A percentile compares a stretch with the other conserved stretches of the same genome.
Evolutionary conservation across 768 basidiomycete species (phyloP).

Genomic region (Auricularia cornea): DNA sequence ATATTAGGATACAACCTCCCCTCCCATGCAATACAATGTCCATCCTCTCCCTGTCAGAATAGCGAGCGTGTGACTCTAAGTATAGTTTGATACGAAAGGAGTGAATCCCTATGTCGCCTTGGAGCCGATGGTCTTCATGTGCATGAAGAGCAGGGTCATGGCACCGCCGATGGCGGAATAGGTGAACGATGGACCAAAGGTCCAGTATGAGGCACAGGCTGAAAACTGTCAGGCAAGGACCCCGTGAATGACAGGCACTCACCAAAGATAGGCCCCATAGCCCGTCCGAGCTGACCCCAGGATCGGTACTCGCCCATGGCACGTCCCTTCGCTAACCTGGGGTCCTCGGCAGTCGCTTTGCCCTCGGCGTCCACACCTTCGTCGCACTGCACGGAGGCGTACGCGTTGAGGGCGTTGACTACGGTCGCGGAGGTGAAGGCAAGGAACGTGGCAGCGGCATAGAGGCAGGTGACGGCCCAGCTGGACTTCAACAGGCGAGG

Average conservation of each 20-base stretch:
- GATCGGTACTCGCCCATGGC: constrained; percentile 83
- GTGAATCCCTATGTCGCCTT: not conserved
- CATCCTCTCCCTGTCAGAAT: not conserved
- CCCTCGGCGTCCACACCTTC: constrained; percentile 52
- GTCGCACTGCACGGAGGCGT: constrained; percentile 86
- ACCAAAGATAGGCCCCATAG: constrained; percentile 88
- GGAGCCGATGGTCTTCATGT: constrained; percentile 32
- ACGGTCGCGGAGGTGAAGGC: constrained; percentile 95
- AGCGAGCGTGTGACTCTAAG: no score
- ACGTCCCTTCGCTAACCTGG: constrained; percentile 71
- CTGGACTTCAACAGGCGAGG: constrained; percentile 48
- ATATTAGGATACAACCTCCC: not conserved
- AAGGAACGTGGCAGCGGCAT: constrained; percentile 68
- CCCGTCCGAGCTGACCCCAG: constrained; percentile 90
- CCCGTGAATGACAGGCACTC: constrained; percentile 18
- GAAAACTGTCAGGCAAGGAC: constrained; percentile 1
- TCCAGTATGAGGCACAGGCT: constrained; percentile 89
- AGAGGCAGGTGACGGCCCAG: constrained; percentile 15
- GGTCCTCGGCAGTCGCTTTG: constrained; percentile 46
- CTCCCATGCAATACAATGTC: not conserved
- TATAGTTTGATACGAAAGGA: no score
- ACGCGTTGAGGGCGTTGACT: constrained; percentile 85
- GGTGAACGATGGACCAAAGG: constrained; percentile 73
- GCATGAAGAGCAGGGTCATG: constrained; percentile 50
- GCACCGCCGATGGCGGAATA: constrained; percentile 56